Base-by-base conservation (phyloP, 371 early-diverging fungal genomes). In the Mycotypha africana region DNA sequence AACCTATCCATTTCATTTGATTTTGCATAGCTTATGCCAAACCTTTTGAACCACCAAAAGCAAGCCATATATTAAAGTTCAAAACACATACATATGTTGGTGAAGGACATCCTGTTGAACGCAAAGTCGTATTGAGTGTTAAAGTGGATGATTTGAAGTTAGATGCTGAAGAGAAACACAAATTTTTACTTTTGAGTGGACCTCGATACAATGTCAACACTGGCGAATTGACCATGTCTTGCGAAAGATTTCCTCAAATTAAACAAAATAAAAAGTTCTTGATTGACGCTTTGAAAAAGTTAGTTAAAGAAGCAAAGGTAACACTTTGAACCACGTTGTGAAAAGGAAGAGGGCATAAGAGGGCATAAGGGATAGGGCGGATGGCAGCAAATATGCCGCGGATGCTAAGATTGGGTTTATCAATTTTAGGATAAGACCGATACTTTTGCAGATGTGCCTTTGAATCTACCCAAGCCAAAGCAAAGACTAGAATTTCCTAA, bases 251-350 rank as follows among this genome's bases (percentile, higher is more conserved):
- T 42, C 74, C 75, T 49, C 66, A 79, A 24, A 68, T 70, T n/a
- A 76, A 76, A 15, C 84, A 85, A 49, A 85, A 85, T 67, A 79
- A 82, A 55, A 76, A 74, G 48, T 82, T 72, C 56, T 54, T 82
- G 50, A 60, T 69, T n/a, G 85, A 85, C 48, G 58, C 66, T 20
- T 59, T 85, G 36, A 67, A 78, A 40, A 62, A 61, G 40, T 48
- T 85, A 25, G 56, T 85, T 24, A 51, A 58, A 19, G 79, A 82
- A 44, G 65, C 81, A 33, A 81, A 77, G 70, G 79, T 74, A 66
- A 56, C 24, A n/a, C n/a, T n/a, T n/a, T n/a, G n/a, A n/a, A n/a
- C n/a, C n/a, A n/a, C n/a, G n/a, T n/a, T n/a, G n/a, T n/a, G n/a
- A n/a, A n/a, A n/a, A n/a, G n/a, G n/a, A n/a, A n/a, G n/a, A n/a